These are phyloP conservation scores for Wickerhamomyces sp. DNA, from an alignment of 1,139 yeast species.

Conservation along the genomic window DNA sequence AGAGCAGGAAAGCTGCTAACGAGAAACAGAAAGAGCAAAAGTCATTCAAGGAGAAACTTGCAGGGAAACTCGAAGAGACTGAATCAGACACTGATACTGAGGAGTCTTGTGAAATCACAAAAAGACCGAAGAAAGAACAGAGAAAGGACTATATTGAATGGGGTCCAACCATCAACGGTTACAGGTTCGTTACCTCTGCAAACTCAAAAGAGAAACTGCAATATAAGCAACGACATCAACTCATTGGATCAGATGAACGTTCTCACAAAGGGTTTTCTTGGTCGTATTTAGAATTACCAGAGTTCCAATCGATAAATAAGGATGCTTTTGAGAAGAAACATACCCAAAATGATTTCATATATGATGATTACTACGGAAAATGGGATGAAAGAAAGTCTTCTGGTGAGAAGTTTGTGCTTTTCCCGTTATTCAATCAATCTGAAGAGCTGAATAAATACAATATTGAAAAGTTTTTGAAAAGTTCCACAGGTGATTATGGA, in stretches of 20 bases:
- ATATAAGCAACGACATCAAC: slow-evolving; percentile 11
- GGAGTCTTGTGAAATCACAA: background rate
- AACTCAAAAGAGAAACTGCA: slow-evolving; percentile 4
- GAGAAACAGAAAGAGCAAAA: background rate
- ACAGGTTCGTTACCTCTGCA: slow-evolving; percentile 21
- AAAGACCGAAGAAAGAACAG: background rate
- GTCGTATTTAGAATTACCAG: slow-evolving; percentile 16
- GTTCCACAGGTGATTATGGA: slow-evolving; percentile 7
- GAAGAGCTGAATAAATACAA: slow-evolving; percentile 10
- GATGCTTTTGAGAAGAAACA: slow-evolving; percentile 4
- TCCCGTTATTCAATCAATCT: slow-evolving; percentile 11
- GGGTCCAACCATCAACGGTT: slow-evolving; percentile 34
- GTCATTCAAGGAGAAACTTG: background rate
- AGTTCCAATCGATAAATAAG: slow-evolving; percentile 6
- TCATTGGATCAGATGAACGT: slow-evolving; percentile 11
- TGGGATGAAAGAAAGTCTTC: slow-evolving; percentile 24
- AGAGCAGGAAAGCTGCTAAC: background rate
- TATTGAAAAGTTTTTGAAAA: slow-evolving; percentile 25
- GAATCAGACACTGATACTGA: background rate
- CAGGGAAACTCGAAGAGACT: background rate
- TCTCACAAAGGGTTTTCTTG: slow-evolving; percentile 9
- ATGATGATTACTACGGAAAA: slow-evolving; percentile 21
- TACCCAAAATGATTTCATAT: slow-evolving; percentile 12
- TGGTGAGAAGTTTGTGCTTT: slow-evolving; percentile 12
- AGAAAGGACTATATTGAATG: slow-evolving; percentile 31